Conservation (phyloP, 306 rosid species). For the Vigna hirtella region DNA sequence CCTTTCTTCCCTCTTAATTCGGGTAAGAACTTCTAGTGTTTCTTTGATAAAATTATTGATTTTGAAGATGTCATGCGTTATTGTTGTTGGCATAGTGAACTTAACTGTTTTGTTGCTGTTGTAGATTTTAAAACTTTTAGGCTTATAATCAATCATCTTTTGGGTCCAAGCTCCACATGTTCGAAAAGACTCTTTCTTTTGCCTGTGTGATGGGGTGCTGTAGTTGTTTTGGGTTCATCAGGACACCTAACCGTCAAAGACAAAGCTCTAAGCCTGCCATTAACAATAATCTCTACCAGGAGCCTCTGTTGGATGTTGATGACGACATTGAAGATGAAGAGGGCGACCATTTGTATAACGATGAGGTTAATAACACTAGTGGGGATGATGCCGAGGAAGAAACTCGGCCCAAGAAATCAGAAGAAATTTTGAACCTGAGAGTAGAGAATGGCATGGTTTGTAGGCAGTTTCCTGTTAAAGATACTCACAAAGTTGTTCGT, state of each 20-base stretch:
- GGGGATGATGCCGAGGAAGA: constrained; percentile 67
- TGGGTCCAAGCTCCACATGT: constrained; percentile 60
- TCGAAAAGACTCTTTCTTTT: constrained; percentile 57
- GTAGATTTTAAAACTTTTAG: constrained; percentile 48
- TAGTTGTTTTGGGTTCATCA: constrained; percentile 82
- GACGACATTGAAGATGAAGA: constrained; percentile 76
- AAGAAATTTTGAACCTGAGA: constrained; percentile 75
- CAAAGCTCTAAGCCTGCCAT: constrained; percentile 41
- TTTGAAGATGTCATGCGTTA: constrained; percentile 3
- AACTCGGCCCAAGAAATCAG: constrained; percentile 67
- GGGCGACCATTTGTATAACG: constrained; percentile 52
- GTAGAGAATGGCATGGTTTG: constrained; percentile 79
- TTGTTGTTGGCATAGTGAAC: constrained; percentile 36
- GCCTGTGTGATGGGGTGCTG: constrained; percentile 78
- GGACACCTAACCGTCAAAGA: constrained; percentile 51
- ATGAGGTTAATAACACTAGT: constrained; percentile 52
- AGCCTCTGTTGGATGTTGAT: constrained; percentile 66
- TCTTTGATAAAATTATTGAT: not conserved
- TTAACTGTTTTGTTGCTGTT: not conserved
- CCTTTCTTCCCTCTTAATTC: constrained; percentile 47
- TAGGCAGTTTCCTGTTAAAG: constrained; percentile 91
- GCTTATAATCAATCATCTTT: constrained; percentile 50
- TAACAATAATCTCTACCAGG: constrained; percentile 60
- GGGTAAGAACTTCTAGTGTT: constrained; percentile 46
- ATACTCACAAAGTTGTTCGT: constrained; percentile 73